Conservation (phyloP, 768 basidiomycete species). For the Tulasnella sp. region DNA sequence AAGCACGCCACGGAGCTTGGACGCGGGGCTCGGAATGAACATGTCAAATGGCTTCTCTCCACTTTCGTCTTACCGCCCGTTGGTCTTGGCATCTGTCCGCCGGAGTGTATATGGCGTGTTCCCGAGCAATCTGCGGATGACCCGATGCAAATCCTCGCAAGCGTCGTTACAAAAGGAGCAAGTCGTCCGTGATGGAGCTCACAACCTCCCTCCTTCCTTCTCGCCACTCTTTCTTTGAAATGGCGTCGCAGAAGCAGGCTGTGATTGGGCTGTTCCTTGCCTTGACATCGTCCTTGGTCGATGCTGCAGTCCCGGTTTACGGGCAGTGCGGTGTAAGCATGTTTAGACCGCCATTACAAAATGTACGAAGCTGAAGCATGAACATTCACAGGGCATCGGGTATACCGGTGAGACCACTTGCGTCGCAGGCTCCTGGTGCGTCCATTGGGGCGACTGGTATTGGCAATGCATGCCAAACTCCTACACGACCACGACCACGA, state of each 20-base stretch:
- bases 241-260: background rate
- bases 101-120: background rate
- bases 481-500: background rate
- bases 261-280: background rate
- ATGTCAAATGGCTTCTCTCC: background rate
- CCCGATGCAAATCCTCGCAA: background rate
- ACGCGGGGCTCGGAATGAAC: background rate
- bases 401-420: slow-evolving; percentile 1
- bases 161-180: background rate
- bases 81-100: background rate
- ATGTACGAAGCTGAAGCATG: background rate
- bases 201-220: background rate
- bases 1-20: background rate
- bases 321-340: slow-evolving; percentile 18
- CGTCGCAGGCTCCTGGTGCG: background rate
- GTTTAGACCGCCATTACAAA: background rate
- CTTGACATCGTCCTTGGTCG: background rate
- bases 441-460: slow-evolving; percentile 7
- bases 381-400: background rate
- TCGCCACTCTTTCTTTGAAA: background rate
- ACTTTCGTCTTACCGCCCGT: background rate
- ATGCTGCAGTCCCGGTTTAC: background rate
- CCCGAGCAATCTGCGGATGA: slow-evolving; percentile 11
- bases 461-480: slow-evolving; percentile 3
- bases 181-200: background rate